phyloP scores from a whole-genome alignment of 441 rosid species.

The Pelargonium australe region DNA sequence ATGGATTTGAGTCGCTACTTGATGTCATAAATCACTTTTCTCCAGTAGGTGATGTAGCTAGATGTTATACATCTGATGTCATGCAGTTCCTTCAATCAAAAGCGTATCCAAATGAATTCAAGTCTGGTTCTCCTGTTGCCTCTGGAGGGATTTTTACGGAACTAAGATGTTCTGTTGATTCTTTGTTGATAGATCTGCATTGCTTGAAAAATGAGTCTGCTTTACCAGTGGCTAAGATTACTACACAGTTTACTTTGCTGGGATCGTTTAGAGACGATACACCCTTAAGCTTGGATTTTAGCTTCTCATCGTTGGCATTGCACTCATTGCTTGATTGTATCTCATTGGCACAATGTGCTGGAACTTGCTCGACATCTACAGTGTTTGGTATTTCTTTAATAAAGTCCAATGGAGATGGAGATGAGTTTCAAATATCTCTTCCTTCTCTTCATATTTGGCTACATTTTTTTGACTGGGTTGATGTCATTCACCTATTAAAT shows the following conservation, averaged over 20 bases:
- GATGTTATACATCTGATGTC: slow-evolving; percentile 51
- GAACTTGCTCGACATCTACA: slow-evolving; percentile 33
- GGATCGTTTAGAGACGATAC: slow-evolving; percentile 50
- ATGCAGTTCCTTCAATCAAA: slow-evolving; percentile 50
- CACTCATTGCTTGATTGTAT: slow-evolving; percentile 47
- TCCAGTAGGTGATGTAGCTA: slow-evolving; percentile 48
- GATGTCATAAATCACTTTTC: slow-evolving; percentile 60
- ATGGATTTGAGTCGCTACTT: slow-evolving; percentile 55
- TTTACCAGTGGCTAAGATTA: slow-evolving; percentile 51
- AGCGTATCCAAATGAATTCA: slow-evolving; percentile 35
- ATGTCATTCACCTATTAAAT: slow-evolving; percentile 38
- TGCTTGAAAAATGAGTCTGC: slow-evolving; percentile 31
- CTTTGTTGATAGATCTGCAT: slow-evolving; percentile 37
- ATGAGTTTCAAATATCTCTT: slow-evolving; percentile 46
- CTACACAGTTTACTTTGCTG: slow-evolving; percentile 49
- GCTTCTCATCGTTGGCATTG: slow-evolving; percentile 48
- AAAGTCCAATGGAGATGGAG: slow-evolving; percentile 33
- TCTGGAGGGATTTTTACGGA: slow-evolving; percentile 36
- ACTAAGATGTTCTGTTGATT: slow-evolving; percentile 47
- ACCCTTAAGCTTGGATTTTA: slow-evolving; percentile 38
- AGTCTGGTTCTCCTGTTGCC: slow-evolving; percentile 30
- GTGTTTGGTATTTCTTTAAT: slow-evolving; percentile 47
- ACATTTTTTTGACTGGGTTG: slow-evolving; percentile 54
- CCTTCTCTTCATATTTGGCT: slow-evolving; percentile 83
- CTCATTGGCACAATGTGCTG: slow-evolving; percentile 54